A percentile compares a stretch with the other conserved stretches of the same genome.
Conservation (phyloP, 192 early-diverging fungal genomes). For the Coemansia sp. region DNA sequence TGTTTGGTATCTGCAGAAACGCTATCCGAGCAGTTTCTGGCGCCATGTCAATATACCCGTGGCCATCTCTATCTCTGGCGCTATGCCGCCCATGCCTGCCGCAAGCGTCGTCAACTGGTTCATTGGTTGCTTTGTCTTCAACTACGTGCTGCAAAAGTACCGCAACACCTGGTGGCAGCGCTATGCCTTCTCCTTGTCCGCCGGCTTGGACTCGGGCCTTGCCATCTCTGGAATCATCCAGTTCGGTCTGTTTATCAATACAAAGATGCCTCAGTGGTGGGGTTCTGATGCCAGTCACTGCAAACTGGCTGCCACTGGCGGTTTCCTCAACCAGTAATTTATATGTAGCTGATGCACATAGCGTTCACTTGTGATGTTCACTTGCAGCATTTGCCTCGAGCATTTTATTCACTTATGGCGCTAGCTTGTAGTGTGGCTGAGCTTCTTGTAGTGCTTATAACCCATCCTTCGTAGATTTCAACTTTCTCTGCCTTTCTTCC, state of each 20-base stretch:
- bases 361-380: too few species aligned
- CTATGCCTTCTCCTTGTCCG: constrained; percentile 59
- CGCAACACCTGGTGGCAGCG: constrained; percentile 65
- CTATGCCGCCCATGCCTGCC: constrained; percentile 63
- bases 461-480: too few species aligned
- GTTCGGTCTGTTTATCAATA: constrained; percentile 44
- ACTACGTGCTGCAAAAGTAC: constrained; percentile 65
- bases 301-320: constrained; percentile 93
- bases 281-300: constrained; percentile 85
- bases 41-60: constrained; percentile 70
- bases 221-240: constrained; percentile 53
- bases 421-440: too few species aligned
- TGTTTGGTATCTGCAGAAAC: constrained; percentile 63
- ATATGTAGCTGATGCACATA: neutral
- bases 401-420: too few species aligned
- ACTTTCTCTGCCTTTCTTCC: too few species aligned
- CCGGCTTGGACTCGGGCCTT: constrained; percentile 49
- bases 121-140: constrained; percentile 69
- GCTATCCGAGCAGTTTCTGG: constrained; percentile 65
- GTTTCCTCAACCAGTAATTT: constrained; percentile 56
- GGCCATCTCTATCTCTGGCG: constrained; percentile 61
- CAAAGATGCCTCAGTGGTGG: constrained; percentile 53
- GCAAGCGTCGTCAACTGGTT: constrained; percentile 72
- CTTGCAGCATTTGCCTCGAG: too few species aligned
- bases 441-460: too few species aligned